Conservation (phyloP, 805 yeast species). For the Candida coleopterorum region DNA sequence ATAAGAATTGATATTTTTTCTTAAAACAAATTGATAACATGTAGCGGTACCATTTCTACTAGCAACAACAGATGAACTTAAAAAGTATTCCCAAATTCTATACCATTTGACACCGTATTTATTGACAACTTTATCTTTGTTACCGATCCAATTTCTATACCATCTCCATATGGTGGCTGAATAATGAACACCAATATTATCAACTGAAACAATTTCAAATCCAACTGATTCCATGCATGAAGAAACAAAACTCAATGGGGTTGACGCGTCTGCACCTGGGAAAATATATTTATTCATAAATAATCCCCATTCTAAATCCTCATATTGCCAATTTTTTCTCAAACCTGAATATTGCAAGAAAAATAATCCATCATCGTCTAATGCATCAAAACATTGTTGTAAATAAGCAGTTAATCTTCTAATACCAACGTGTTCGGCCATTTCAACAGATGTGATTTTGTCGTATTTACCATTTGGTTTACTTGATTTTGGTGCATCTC, state of each 20-base stretch:
- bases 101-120: slow-evolving; percentile 89
- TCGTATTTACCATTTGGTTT: slow-evolving; percentile 52
- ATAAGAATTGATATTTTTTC: slow-evolving; percentile 82
- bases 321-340: slow-evolving; percentile 91
- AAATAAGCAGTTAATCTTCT: slow-evolving; percentile 74
- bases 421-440: slow-evolving; percentile 96
- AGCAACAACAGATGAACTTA: slow-evolving; percentile 75
- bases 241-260: slow-evolving; percentile 82
- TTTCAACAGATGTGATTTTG: slow-evolving; percentile 86
- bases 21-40: slow-evolving; percentile 83
- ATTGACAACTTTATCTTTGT: slow-evolving; percentile 67
- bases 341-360: slow-evolving; percentile 86
- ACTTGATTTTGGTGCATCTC: slow-evolving; percentile 76
- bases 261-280: slow-evolving; percentile 97
- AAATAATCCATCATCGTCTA: slow-evolving; percentile 89
- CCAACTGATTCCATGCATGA: slow-evolving; percentile 77
- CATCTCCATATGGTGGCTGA: slow-evolving; percentile 89
- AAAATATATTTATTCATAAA: slow-evolving; percentile 94
- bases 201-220: slow-evolving; percentile 77
- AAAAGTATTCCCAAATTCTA: slow-evolving; percentile 90
- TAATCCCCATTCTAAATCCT: slow-evolving; percentile 89
- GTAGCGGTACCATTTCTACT: slow-evolving; percentile 93
- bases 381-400: slow-evolving; percentile 76
- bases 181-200: slow-evolving; percentile 89
- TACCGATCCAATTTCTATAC: slow-evolving; percentile 91